Evolutionary conservation across 305 asterid genomes (phyloP).

Genomic region (Nicotiana rustica): DNA sequence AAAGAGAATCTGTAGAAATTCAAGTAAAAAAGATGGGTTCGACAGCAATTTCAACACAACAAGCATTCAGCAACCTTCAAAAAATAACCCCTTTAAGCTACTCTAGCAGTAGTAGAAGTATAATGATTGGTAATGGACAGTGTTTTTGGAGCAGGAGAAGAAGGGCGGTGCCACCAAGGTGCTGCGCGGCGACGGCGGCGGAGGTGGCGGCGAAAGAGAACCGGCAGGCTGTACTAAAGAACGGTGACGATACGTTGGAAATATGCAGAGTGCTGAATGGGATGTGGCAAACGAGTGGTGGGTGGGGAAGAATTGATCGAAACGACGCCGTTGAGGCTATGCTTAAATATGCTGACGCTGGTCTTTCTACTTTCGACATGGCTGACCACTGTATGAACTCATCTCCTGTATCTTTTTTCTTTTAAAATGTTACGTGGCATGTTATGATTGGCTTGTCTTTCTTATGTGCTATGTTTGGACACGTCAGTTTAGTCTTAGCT

Average conservation of each 20-base stretch:
- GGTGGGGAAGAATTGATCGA: conserved; percentile 93
- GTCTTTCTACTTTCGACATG: conserved; percentile 95
- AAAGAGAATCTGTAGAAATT: background rate
- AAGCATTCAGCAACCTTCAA: background rate
- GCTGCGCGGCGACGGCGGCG: conserved; percentile 62
- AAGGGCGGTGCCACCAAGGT: conserved; percentile 20
- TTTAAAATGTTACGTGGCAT: background rate
- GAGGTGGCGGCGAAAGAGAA: conserved; percentile 49
- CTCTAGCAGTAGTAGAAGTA: background rate
- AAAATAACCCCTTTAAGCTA: background rate
- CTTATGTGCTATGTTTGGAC: background rate
- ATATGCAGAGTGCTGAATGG: conserved; percentile 91
- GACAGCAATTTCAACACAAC: background rate
- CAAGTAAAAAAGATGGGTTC: background rate
- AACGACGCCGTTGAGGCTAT: conserved; percentile 88
- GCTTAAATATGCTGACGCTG: conserved; percentile 83
- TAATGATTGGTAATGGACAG: conserved; percentile 27
- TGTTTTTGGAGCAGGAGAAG: conserved; percentile 42
- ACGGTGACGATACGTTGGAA: conserved; percentile 78
- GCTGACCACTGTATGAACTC: conserved; percentile 78
- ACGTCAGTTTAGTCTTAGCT: background rate
- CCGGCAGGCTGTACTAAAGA: conserved; percentile 59
- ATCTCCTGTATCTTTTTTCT: background rate
- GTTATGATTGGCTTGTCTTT: background rate
- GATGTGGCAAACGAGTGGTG: conserved; percentile 99